Evolutionary conservation across 2,329 filamentous ascomycete genomes (phyloP).

Genomic region (Microcera coccophila): DNA sequence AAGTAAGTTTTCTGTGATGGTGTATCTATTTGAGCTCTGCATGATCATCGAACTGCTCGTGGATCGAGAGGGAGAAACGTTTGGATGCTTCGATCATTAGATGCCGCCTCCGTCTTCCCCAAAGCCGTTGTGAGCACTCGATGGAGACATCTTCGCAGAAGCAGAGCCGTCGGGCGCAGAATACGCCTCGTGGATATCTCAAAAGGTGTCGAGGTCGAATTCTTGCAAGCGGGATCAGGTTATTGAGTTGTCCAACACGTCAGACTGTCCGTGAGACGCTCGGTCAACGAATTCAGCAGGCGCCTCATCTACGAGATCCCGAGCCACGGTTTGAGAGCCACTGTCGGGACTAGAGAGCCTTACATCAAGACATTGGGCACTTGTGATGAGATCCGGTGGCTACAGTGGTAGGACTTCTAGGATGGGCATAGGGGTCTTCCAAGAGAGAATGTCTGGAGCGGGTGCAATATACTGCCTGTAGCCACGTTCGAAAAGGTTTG

Average conservation of each 20-base stretch:
- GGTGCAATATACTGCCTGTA: slow-evolving; percentile 5
- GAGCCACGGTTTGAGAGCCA: background rate
- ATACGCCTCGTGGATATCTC: background rate
- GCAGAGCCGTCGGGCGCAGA: background rate
- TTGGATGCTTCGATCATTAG: background rate
- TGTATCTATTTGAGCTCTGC: slow-evolving; percentile 27
- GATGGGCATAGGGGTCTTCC: slow-evolving; percentile 12
- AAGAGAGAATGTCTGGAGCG: too few relatives aligned
- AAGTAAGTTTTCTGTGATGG: slow-evolving; percentile 42
- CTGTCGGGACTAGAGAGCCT: background rate
- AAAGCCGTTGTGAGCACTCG: background rate
- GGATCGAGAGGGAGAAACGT: slow-evolving; percentile 5
- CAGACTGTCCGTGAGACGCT: slow-evolving; percentile 1
- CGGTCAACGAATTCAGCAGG: background rate
- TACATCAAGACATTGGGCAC: background rate
- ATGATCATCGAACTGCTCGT: slow-evolving; percentile 22
- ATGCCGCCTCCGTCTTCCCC: background rate
- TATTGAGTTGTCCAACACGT: slow-evolving; percentile 6
- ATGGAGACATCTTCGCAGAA: background rate
- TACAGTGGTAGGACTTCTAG: slow-evolving; percentile 1
- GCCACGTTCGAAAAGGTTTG: slow-evolving; percentile 12
- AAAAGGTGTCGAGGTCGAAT: slow-evolving; percentile 4
- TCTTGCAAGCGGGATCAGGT: slow-evolving; percentile 10
- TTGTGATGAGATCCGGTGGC: background rate
- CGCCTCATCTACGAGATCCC: background rate